phyloP scores from a whole-genome alignment of 257 asterid genomes.

The Solanum habrochaites region DNA sequence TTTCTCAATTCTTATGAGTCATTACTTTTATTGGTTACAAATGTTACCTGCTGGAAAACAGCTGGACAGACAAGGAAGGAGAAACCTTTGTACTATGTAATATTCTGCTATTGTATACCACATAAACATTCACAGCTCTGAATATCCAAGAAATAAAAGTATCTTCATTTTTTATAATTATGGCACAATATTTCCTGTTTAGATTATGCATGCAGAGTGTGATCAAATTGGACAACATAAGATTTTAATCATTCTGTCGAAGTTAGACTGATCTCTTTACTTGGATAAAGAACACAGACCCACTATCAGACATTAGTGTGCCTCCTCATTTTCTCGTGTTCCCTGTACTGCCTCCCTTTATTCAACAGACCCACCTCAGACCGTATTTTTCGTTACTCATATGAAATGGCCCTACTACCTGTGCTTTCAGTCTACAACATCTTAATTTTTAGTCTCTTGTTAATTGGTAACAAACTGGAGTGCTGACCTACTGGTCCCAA shows the following conservation, averaged over 20 bases:
- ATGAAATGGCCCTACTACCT: background rate
- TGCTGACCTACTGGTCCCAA: background rate
- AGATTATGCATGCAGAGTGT: background rate
- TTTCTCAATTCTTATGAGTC: background rate
- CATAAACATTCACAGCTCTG: background rate
- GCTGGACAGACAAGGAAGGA: slow-evolving; percentile 2
- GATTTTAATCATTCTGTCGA: background rate
- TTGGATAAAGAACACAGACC: background rate
- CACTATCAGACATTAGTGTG: background rate
- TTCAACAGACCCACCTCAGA: background rate
- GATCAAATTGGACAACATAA: background rate
- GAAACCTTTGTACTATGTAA: background rate
- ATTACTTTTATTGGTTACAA: background rate
- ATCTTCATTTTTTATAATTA: background rate
- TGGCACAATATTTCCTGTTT: background rate
- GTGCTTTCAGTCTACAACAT: background rate
- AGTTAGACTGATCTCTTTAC: background rate
- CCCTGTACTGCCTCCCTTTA: background rate
- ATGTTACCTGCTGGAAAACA: background rate
- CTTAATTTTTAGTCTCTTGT: background rate
- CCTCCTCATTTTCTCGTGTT: background rate
- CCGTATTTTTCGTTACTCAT: background rate
- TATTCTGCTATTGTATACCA: background rate
- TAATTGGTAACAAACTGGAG: background rate
- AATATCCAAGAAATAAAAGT: background rate